A percentile compares a stretch with the other conserved stretches of the same genome.
Evolutionary conservation across 495 filamentous ascomycete species (phyloP).

Genomic region (Aspergillus cavernicola): DNA sequence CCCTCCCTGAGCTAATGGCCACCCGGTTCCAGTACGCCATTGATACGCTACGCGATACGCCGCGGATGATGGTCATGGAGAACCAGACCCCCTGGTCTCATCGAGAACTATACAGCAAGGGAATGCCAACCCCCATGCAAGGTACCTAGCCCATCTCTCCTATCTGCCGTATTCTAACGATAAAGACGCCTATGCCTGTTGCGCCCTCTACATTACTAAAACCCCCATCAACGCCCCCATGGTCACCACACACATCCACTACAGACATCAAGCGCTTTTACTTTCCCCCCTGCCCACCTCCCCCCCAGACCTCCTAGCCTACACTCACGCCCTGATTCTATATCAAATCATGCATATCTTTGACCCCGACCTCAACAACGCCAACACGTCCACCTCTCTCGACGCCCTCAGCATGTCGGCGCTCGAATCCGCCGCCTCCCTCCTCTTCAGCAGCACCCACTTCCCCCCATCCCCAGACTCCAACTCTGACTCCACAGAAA

Average conservation of each 20-base stretch:
- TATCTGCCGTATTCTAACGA: neutral
- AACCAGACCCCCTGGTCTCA: constrained; percentile 50
- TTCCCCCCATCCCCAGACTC: constrained; percentile 16
- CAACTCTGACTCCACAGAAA: neutral
- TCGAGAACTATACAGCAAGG: constrained; percentile 38
- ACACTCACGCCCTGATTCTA: constrained; percentile 33
- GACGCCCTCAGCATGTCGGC: constrained; percentile 39
- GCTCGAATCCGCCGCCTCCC: constrained; percentile 27
- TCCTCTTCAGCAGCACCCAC: constrained; percentile 16
- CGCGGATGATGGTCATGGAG: constrained; percentile 44
- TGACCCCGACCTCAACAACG: constrained; percentile 51
- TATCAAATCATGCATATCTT: constrained; percentile 51
- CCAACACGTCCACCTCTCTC: constrained; percentile 28
- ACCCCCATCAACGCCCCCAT: constrained; percentile 40
- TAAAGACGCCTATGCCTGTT: constrained; percentile 45
- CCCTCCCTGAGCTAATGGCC: constrained; percentile 23
- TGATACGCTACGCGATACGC: constrained; percentile 35
- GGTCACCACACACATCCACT: constrained; percentile 40
- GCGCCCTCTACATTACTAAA: constrained; percentile 47
- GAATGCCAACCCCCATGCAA: constrained; percentile 47
- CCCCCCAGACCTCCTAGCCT: constrained; percentile 25
- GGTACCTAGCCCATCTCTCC: constrained; percentile 25
- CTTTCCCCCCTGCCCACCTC: constrained; percentile 27
- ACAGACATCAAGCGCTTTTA: constrained; percentile 34
- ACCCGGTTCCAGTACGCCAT: constrained; percentile 44